Evolutionary conservation across 441 rosid genomes (phyloP).

Genomic region (Corymbia calophylla): DNA sequence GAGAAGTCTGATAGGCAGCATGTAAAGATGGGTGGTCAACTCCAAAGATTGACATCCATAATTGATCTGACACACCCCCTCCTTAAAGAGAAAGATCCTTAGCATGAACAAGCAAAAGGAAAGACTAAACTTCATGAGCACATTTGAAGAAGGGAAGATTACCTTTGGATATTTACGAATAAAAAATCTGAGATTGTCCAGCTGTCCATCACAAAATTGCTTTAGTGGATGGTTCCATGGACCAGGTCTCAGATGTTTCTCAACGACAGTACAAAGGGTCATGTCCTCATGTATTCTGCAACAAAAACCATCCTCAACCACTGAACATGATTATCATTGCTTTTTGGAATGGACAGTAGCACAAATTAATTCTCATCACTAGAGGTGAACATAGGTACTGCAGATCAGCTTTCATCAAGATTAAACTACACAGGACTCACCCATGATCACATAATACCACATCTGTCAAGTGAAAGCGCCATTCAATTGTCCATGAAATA

Average conservation of each 20-base stretch:
- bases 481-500: slow-evolving; percentile 88
- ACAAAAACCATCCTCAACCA: background rate
- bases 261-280: slow-evolving; percentile 37
- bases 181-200: slow-evolving; percentile 53
- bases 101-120: background rate
- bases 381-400: background rate
- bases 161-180: slow-evolving; percentile 61
- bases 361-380: background rate
- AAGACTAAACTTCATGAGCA: background rate
- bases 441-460: slow-evolving; percentile 54
- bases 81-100: background rate
- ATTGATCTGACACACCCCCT: background rate
- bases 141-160: background rate
- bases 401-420: background rate
- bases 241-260: slow-evolving; percentile 65
- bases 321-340: background rate
- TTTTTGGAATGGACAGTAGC: background rate
- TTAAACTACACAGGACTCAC: slow-evolving; percentile 23
- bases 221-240: slow-evolving; percentile 64
- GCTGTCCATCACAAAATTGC: slow-evolving; percentile 49
- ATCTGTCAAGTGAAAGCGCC: slow-evolving; percentile 72
- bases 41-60: background rate
- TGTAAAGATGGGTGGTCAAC: background rate
- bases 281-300: slow-evolving; percentile 63
- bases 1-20: background rate